Conservation (phyloP, 345 rosid genomes). For the Carallia pectinifolia region DNA sequence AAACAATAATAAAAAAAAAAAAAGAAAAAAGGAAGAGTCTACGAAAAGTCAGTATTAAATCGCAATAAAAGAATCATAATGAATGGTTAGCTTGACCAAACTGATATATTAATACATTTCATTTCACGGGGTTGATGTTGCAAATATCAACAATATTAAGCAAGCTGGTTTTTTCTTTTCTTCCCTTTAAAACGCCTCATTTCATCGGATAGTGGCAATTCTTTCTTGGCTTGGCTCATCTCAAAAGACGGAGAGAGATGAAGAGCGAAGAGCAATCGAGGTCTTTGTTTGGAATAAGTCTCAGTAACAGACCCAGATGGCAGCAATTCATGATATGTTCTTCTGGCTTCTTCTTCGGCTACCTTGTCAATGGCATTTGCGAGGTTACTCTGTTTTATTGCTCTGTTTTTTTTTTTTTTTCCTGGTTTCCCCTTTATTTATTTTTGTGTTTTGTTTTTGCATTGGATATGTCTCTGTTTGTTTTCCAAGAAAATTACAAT, state of each 20-base stretch:
- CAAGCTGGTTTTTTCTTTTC: not conserved
- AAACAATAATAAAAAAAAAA: too few relatives aligned
- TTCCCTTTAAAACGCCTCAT: too few relatives aligned
- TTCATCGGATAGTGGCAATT: too few relatives aligned
- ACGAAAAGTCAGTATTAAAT: too few relatives aligned
- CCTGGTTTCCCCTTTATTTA: not conserved
- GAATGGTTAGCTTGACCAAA: too few relatives aligned
- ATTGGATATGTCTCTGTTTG: not conserved
- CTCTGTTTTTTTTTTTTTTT: not conserved
- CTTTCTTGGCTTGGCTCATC: too few relatives aligned
- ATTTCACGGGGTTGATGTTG: too few relatives aligned
- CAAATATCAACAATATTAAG: too few relatives aligned
- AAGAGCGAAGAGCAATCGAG: slow-evolving; percentile 58
- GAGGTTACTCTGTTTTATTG: slow-evolving; percentile 46
- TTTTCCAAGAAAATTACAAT: not conserved
- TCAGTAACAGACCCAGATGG: slow-evolving; percentile 68
- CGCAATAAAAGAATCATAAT: too few relatives aligned
- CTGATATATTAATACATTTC: too few relatives aligned
- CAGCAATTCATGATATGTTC: slow-evolving; percentile 83
- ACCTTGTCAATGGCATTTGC: slow-evolving; percentile 87
- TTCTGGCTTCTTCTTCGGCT: slow-evolving; percentile 91
- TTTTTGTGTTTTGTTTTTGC: too few relatives aligned
- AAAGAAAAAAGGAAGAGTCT: too few relatives aligned
- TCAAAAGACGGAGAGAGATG: slow-evolving; percentile 29
- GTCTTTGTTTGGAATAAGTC: slow-evolving; percentile 64